Evolutionary conservation across 2,329 filamentous ascomycete species (phyloP).

Genomic region (Cladosporium sp.): DNA sequence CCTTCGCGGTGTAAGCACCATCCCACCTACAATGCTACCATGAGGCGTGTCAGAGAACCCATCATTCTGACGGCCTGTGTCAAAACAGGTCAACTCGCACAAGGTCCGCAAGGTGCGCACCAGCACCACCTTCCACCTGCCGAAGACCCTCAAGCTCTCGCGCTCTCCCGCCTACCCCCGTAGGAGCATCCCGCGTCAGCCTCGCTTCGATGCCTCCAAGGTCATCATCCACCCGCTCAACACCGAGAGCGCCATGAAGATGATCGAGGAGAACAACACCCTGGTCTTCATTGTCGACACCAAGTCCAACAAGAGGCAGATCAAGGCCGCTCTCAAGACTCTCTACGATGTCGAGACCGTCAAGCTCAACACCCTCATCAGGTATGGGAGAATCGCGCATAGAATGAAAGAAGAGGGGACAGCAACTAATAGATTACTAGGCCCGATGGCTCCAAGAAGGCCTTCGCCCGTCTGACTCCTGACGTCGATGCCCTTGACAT

Average conservation of each 20-base stretch:
- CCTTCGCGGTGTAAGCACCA: conserved; percentile 79
- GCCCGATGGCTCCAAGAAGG: conserved; percentile 98
- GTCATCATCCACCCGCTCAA: conserved; percentile 97
- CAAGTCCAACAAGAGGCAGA: conserved; percentile 99
- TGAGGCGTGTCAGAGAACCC: conserved; percentile 45
- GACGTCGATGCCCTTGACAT: conserved; percentile 99
- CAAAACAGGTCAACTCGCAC: conserved; percentile 60
- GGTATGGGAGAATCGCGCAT: conserved; percentile 47
- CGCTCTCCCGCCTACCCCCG: conserved; percentile 93
- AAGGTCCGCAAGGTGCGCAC: conserved; percentile 90
- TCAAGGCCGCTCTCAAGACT: conserved; percentile 97
- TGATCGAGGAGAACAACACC: conserved; percentile 99
- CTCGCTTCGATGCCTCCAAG: conserved; percentile 95
- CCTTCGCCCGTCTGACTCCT: conserved; percentile 87
- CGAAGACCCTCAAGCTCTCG: conserved; percentile 90
- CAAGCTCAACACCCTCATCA: conserved; percentile 99
- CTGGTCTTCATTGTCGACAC: conserved; percentile 47
- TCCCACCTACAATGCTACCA: conserved; percentile 25
- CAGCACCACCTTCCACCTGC: conserved; percentile 92
- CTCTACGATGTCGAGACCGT: conserved; percentile 96
- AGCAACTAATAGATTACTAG: conserved; percentile 40
- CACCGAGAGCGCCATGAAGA: conserved; percentile 99
- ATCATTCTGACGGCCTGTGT: conserved; percentile 48
- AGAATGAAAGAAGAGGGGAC: not conserved
- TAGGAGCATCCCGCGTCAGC: conserved; percentile 84